Percentiles rank a stretch among this genome's conserved stretches.
Evolutionary conservation across 2,329 filamentous ascomycete genomes (phyloP).

Genomic region (Cryphonectria radicalis): DNA sequence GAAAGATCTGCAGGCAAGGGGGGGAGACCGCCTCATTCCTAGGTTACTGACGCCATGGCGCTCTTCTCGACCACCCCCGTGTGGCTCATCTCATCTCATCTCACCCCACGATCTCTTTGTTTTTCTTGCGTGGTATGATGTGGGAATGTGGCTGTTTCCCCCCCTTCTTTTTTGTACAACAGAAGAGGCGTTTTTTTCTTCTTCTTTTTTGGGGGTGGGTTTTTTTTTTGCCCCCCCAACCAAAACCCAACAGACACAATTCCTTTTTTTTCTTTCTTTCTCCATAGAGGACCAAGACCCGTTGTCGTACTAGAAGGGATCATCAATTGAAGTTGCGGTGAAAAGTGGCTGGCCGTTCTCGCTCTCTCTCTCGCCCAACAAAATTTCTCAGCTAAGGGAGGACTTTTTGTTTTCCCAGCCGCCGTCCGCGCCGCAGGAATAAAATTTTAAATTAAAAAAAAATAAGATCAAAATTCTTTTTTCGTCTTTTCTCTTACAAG

Average conservation of each 20-base stretch:
- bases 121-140: not conserved
- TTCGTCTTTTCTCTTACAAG: not conserved
- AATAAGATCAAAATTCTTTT: not conserved
- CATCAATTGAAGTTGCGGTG: conserved; percentile 5
- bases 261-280: no score
- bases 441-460: no score
- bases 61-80: not conserved
- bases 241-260: no score
- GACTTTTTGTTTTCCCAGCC: not conserved
- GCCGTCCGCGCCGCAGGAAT: not conserved
- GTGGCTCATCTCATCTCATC: not conserved
- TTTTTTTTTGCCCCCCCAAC: no score
- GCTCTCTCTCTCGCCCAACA: not conserved
- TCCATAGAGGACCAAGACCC: not conserved
- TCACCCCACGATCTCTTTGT: not conserved
- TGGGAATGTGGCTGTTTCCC: not conserved
- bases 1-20: not conserved
- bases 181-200: not conserved
- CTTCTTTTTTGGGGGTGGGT: no score
- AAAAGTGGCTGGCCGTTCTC: not conserved
- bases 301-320: not conserved
- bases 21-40: not conserved
- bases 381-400: not conserved
- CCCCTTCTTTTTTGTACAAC: not conserved
- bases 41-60: not conserved